Evolutionary conservation across 2,329 filamentous ascomycete genomes (phyloP).

Genomic region (Ceratocystis colombiana): DNA sequence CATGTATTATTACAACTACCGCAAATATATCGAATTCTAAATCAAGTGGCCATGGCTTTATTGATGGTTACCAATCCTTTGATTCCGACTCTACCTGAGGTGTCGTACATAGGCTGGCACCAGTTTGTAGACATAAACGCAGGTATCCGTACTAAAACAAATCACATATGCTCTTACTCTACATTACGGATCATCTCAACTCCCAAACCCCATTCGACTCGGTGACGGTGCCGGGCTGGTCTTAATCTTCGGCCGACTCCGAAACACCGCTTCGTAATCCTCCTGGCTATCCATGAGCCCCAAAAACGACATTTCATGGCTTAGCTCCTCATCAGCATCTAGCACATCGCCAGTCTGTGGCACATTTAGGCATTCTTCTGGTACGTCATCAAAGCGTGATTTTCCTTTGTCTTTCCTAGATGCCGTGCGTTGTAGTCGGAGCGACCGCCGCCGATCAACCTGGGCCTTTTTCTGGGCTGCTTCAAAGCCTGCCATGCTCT

Average conservation of each 20-base stretch:
- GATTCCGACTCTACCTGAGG: too few species aligned
- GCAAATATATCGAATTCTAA: background rate
- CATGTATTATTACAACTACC: constrained; percentile 22
- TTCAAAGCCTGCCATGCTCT: constrained; percentile 54
- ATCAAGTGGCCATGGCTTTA: background rate
- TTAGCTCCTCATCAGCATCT: constrained; percentile 22
- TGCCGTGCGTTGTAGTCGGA: constrained; percentile 15
- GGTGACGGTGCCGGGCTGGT: constrained; percentile 57
- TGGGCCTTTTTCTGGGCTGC: constrained; percentile 52
- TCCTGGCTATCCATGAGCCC: constrained; percentile 57
- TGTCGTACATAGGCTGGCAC: too few species aligned
- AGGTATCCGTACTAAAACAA: too few species aligned
- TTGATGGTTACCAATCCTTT: too few species aligned
- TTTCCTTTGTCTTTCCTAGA: constrained; percentile 33
- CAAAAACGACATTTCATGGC: constrained; percentile 45
- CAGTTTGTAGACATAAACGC: too few species aligned
- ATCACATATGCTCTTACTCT: too few species aligned
- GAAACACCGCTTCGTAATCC: constrained; percentile 76
- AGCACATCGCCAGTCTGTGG: constrained; percentile 28
- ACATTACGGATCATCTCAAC: constrained; percentile 9
- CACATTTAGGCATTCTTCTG: constrained; percentile 35
- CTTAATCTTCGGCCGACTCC: constrained; percentile 69
- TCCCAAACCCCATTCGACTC: constrained; percentile 25
- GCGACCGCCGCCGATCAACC: constrained; percentile 44
- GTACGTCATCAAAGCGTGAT: constrained; percentile 32